These are phyloP conservation scores for Arthroderma sp. DNA, from an alignment of 2,329 filamentous ascomycete genomes.

Conservation along the genomic window DNA sequence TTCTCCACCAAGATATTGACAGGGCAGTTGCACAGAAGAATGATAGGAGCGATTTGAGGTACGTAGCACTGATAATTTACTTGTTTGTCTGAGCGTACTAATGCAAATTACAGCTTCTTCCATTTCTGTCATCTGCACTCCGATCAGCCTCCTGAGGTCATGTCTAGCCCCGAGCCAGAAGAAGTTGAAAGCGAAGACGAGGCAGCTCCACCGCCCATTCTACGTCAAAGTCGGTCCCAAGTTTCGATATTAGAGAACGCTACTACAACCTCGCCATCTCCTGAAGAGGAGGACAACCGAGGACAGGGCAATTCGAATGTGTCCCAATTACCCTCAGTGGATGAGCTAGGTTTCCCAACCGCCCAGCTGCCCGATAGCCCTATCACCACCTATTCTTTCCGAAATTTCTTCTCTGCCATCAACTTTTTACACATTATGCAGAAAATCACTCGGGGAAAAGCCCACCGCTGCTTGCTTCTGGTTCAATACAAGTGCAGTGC, in stretches of 20 bases:
- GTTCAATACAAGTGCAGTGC: conserved; percentile 92
- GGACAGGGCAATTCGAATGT: conserved; percentile 9
- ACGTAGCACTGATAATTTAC: conserved; percentile 15
- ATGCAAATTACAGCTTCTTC: conserved; percentile 55
- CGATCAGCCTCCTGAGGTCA: conserved; percentile 38
- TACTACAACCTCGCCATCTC: conserved; percentile 16
- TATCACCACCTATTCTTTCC: conserved; percentile 80
- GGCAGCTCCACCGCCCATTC: conserved; percentile 70
- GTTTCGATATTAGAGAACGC: conserved; percentile 16
- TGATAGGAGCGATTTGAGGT: conserved; percentile 72
- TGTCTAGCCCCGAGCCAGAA: conserved; percentile 22
- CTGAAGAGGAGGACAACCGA: conserved; percentile 11
- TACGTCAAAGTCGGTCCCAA: conserved; percentile 41
- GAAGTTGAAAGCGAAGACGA: conserved; percentile 46
- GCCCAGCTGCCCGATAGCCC: conserved; percentile 51
- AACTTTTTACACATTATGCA: conserved; percentile 94
- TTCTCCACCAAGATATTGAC: conserved; percentile 88
- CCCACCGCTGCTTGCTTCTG: conserved; percentile 82
- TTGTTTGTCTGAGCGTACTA: conserved; percentile 4
- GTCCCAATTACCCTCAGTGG: conserved; percentile 44
- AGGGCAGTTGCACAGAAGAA: conserved; percentile 74
- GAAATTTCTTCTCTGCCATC: conserved; percentile 90
- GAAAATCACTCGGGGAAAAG: conserved; percentile 91
- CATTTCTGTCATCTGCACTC: conserved; percentile 69
- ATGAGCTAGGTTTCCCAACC: conserved; percentile 72